phyloP scores from a whole-genome alignment of 2,329 filamentous ascomycete species.

The Paraphoma chrysanthemicola region DNA sequence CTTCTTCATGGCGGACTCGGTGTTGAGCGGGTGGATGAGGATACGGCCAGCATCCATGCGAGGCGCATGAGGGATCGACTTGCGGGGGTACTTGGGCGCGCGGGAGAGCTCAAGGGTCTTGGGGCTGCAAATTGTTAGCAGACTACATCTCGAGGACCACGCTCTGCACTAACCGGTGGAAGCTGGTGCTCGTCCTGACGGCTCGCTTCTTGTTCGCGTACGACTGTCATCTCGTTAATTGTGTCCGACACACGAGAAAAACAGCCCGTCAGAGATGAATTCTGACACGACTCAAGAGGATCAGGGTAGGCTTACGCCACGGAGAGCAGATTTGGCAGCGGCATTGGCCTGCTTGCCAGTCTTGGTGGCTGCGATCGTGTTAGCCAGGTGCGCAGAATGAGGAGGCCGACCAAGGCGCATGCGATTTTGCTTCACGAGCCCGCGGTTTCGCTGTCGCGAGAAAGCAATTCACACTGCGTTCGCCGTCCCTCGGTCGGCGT shows the following conservation, averaged over 20 bases:
- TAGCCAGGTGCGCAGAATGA: conserved; percentile 25
- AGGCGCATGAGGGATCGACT: conserved; percentile 86
- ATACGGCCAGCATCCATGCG: conserved; percentile 98
- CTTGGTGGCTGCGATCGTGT: conserved; percentile 63
- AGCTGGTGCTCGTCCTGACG: conserved; percentile 88
- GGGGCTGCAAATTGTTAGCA: conserved; percentile 55
- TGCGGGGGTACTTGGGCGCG: conserved; percentile 94
- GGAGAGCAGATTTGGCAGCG: conserved; percentile 94
- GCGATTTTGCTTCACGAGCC: conserved; percentile 22
- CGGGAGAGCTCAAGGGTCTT: conserved; percentile 95
- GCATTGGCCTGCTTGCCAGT: conserved; percentile 78
- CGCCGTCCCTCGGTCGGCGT: not conserved
- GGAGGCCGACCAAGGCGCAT: conserved; percentile 28
- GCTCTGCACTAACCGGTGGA: conserved; percentile 70
- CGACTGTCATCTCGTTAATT: conserved; percentile 60
- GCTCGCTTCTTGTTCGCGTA: conserved; percentile 89
- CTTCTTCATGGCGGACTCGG: conserved; percentile 99
- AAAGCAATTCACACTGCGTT: conserved; percentile 9
- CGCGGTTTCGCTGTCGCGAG: conserved; percentile 12
- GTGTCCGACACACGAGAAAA: conserved; percentile 48
- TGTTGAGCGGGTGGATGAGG: conserved; percentile 97
- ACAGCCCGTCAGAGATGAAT: conserved; percentile 61
- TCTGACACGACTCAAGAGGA: conserved; percentile 57
- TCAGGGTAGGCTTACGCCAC: conserved; percentile 74
- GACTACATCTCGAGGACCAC: not conserved